These are phyloP conservation scores for Penicillium sp. DNA, from an alignment of 2,329 filamentous ascomycete species.

Conservation along the genomic window DNA sequence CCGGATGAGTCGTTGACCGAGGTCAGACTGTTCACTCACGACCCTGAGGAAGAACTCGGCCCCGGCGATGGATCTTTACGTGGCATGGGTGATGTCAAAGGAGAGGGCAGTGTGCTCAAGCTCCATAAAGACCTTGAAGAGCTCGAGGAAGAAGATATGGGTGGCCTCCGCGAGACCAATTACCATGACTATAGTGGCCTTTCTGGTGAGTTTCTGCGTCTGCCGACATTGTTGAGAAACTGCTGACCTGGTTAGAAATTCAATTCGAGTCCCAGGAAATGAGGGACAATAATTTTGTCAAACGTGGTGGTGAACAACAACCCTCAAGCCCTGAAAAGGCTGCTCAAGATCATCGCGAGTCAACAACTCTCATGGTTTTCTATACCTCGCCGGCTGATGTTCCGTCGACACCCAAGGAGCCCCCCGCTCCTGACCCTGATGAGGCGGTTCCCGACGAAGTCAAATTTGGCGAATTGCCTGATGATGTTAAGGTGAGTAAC, in stretches of 20 bases:
- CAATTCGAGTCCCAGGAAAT: conserved; percentile 36
- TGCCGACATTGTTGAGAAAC: conserved; percentile 1
- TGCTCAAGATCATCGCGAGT: conserved; percentile 44
- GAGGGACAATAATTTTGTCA: conserved; percentile 34
- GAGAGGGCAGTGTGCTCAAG: conserved; percentile 49
- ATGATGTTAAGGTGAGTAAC: conserved; percentile 37
- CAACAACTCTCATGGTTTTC: conserved; percentile 45
- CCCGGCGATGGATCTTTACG: conserved; percentile 54
- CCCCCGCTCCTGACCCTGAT: conserved; percentile 35
- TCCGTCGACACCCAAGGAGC: conserved; percentile 45
- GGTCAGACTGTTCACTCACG: conserved; percentile 56
- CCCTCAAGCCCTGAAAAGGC: conserved; percentile 40
- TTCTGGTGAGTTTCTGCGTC: conserved; percentile 29
- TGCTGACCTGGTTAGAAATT: conserved; percentile 29
- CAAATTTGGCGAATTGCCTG: conserved; percentile 41
- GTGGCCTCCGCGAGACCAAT: conserved; percentile 40
- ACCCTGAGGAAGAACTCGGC: conserved; percentile 57
- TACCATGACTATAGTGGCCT: conserved; percentile 32
- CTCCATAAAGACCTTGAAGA: conserved; percentile 52
- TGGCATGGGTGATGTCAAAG: conserved; percentile 55
- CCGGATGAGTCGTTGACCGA: conserved; percentile 52
- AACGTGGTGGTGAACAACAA: conserved; percentile 38
- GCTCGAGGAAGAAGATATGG: conserved; percentile 56
- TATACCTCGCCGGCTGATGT: conserved; percentile 44
- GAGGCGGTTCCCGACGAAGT: conserved; percentile 33